Evolutionary conservation across 345 rosid species (phyloP), one percentile per base, ranked within the genome.

Genomic region (Syzygium oleosum): DNA sequence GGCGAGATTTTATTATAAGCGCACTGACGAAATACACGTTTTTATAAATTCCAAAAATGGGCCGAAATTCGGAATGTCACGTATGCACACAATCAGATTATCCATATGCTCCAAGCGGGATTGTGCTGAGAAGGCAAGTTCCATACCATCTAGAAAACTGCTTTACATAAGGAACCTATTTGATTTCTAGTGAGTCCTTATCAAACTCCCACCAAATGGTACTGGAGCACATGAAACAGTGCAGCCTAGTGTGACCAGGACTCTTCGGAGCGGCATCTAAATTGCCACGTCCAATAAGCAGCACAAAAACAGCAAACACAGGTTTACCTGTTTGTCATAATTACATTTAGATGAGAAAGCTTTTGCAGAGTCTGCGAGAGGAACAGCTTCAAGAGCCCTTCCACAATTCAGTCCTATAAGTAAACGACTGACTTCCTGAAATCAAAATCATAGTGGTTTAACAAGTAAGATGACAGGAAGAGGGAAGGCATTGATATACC

Each of bases 351-450:
- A 91, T 86, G 97, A 92, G 77, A 94, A 88, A 88, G 93, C 84
- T 89, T 92, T 92, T 5, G 92, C 94, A 86, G 95, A 91, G 19
- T 93, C 96, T 6, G 95, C 92, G 8, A 94, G 89, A 88, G 86
- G 87, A 87, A 96, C 80, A 53, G 31, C 85, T 86, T 92, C 92
- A 85, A 96, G 94, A 3, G 94, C 31, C 87, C 52, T 92, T 51
- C 98, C 99, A 88, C 97, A 94, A 91, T 96, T 96, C 77, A 96
- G 87, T 43, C 99, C 99, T 12, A 91, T 88, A 63, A 97, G 94
- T 92, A 97, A 86, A 78, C 97, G 93, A 89, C 94, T 94, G 63
- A 95, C 99, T 92, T 97, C 99, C 98, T 96, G 93, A 63, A 91
- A 87, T 89, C 41, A 85, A 27, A n/a, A 87, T 38, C 14, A 2